These are phyloP conservation scores for Stevia rebaudiana DNA, from an alignment of 140 eudicot genomes.

Conservation along the genomic window DNA sequence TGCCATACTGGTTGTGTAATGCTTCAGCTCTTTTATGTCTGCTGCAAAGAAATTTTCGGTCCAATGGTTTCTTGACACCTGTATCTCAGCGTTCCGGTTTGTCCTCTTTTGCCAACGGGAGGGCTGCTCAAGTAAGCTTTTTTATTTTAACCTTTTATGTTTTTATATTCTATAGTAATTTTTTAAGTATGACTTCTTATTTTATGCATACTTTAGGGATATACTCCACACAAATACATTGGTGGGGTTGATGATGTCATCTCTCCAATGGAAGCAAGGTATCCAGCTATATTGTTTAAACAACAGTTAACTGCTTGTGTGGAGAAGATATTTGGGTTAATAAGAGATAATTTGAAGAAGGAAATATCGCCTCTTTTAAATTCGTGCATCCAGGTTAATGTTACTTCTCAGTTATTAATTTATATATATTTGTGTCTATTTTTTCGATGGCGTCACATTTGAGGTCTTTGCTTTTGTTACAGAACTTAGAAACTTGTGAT, in stretches of 20 bases:
- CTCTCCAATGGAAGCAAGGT: slow-evolving; percentile 81
- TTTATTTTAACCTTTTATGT: background rate
- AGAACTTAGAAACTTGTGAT: background rate
- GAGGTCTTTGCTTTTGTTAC: background rate
- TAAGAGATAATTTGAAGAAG: slow-evolving; percentile 95
- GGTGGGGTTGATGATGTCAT: slow-evolving; percentile 84
- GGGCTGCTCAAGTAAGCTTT: slow-evolving; percentile 57
- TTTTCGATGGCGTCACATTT: background rate
- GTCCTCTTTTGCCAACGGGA: slow-evolving; percentile 67
- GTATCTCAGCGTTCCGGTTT: slow-evolving; percentile 69
- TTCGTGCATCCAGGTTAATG: slow-evolving; percentile 80
- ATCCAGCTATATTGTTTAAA: slow-evolving; percentile 89
- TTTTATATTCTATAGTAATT: background rate
- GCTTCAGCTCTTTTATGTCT: slow-evolving; percentile 91
- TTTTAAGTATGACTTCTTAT: background rate
- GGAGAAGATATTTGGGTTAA: slow-evolving; percentile 93
- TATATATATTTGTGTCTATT: background rate
- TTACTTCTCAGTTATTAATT: background rate
- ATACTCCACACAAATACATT: slow-evolving; percentile 61
- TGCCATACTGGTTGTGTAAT: slow-evolving; percentile 95
- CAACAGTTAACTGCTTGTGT: slow-evolving; percentile 96
- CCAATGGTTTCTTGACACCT: slow-evolving; percentile 79
- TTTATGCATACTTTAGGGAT: slow-evolving; percentile 39
- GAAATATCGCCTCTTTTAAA: slow-evolving; percentile 87
- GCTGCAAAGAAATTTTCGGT: slow-evolving; percentile 78